These are phyloP conservation scores for Aspergillus novoparasiticus DNA, from an alignment of 2,329 filamentous ascomycete species.

Conservation along the genomic window DNA sequence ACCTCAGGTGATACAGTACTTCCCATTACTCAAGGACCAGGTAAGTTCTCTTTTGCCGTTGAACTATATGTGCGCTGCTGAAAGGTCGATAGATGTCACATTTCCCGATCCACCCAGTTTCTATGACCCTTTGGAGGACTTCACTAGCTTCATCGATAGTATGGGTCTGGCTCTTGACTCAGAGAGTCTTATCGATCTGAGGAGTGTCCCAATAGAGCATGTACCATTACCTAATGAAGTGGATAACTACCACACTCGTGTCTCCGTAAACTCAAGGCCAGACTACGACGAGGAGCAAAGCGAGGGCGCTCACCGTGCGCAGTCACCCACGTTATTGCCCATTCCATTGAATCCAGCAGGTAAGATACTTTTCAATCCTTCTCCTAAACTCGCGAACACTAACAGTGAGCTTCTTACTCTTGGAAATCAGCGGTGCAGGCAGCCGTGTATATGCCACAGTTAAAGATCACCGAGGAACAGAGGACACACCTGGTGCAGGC, in stretches of 20 bases:
- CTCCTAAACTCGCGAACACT: neutral
- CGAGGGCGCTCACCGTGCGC: neutral
- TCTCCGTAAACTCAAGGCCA: neutral
- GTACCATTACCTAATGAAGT: neutral
- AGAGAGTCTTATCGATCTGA: neutral
- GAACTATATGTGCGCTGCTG: neutral
- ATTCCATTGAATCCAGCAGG: neutral
- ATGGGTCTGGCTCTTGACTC: neutral
- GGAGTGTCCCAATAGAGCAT: neutral
- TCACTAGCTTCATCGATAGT: neutral
- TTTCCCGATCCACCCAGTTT: neutral
- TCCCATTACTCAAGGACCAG: neutral
- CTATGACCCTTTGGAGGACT: neutral
- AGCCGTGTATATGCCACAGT: neutral
- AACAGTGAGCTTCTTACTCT: neutral
- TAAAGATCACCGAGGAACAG: neutral
- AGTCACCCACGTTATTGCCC: neutral
- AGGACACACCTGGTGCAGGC: neutral
- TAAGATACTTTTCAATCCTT: neutral
- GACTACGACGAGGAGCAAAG: constrained; percentile 4
- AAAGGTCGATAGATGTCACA: neutral
- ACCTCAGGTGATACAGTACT: neutral
- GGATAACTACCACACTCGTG: neutral
- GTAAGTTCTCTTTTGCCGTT: neutral
- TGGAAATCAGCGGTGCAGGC: neutral